phyloP scores from a whole-genome alignment of 148 eudicot species.

The Fagopyrum tataricum region DNA sequence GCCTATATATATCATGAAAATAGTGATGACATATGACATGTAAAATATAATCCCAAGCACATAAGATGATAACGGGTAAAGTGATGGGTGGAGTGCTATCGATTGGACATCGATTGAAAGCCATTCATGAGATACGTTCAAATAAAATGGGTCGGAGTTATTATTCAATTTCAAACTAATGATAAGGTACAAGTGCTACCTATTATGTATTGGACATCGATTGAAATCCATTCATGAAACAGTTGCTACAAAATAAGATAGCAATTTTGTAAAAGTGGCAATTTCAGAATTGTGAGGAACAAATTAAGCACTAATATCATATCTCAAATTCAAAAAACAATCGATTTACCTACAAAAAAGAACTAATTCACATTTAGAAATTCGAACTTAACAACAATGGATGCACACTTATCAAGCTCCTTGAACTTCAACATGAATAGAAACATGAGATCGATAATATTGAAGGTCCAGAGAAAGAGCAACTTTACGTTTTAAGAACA shows the following conservation, averaged over 20 bases:
- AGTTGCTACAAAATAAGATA: not conserved
- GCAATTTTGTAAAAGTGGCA: not conserved
- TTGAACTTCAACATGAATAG: not conserved
- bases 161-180: not conserved
- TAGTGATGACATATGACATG: too few relatives aligned
- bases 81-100: too few relatives aligned
- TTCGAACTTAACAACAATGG: not conserved
- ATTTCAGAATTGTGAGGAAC: too few relatives aligned
- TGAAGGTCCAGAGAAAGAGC: not conserved
- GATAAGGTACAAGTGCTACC: not conserved
- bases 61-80: too few relatives aligned
- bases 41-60: too few relatives aligned
- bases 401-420: not conserved
- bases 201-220: not conserved
- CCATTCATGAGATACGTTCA: too few relatives aligned
- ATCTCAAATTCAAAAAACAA: too few relatives aligned
- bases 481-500: not conserved
- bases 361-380: not conserved
- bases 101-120: too few relatives aligned
- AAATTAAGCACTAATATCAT: not conserved
- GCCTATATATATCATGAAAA: too few relatives aligned
- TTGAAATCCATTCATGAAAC: not conserved
- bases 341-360: too few relatives aligned
- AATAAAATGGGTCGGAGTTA: too few relatives aligned
- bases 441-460: not conserved